phyloP scores from a whole-genome alignment of 2,329 filamentous ascomycete species.

The Apiospora kogelbergensis region DNA sequence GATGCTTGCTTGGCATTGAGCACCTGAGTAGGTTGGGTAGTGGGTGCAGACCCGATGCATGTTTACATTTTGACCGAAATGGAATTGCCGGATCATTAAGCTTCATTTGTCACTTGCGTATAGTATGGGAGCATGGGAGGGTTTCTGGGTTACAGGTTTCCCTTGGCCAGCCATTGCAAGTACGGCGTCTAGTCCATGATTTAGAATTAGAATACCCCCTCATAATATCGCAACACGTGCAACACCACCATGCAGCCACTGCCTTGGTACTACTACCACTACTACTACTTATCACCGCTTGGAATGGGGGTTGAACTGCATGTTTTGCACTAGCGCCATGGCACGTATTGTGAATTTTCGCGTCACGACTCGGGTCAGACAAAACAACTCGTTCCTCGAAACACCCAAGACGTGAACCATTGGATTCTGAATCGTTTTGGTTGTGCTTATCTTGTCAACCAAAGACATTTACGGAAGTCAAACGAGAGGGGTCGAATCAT shows the following conservation, averaged over 20 bases:
- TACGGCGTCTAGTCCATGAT: slow-evolving; percentile 5
- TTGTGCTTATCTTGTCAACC: neutral
- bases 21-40: neutral
- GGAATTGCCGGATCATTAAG: neutral
- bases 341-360: neutral
- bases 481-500: neutral
- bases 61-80: neutral
- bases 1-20: slow-evolving; percentile 79
- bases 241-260: neutral
- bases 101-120: neutral
- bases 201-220: neutral
- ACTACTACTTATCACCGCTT: neutral
- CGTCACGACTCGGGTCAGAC: neutral
- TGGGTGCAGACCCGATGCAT: neutral
- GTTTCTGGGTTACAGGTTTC: slow-evolving; percentile 1
- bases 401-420: neutral
- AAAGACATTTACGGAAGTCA: neutral
- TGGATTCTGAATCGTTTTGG: neutral
- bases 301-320: neutral
- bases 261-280: neutral
- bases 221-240: neutral
- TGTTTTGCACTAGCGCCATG: neutral
- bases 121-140: slow-evolving; percentile 2
- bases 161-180: slow-evolving; percentile 3
- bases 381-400: neutral